Percentiles rank a stretch among this genome's conserved stretches.
Conservation (phyloP, 768 basidiomycete species). For the Boletus rubroflammeus region DNA sequence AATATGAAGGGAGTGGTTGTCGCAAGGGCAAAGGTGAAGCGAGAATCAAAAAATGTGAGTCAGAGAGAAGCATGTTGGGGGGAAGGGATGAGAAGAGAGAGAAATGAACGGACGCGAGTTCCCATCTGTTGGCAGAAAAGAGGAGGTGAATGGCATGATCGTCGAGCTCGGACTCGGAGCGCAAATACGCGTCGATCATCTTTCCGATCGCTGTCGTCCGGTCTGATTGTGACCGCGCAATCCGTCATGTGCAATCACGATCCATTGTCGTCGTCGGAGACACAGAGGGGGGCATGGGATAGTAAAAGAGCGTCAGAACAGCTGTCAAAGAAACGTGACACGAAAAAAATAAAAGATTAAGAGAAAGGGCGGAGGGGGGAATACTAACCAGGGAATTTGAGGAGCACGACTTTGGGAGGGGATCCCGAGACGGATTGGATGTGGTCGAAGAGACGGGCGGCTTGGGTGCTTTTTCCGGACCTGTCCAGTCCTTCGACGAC, state of each 20-base stretch:
- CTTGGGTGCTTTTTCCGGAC: constrained; percentile 93
- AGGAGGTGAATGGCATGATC: constrained; percentile 90
- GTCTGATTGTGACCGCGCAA: constrained; percentile 44
- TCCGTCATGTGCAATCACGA: not conserved
- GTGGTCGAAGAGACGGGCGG: constrained; percentile 51
- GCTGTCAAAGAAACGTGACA: not conserved
- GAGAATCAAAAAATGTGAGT: not conserved
- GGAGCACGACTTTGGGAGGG: constrained; percentile 41
- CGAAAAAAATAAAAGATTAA: not conserved
- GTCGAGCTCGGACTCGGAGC: constrained; percentile 80
- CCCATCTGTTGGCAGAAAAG: constrained; percentile 98
- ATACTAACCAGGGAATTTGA: constrained; percentile 86
- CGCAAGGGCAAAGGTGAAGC: not conserved
- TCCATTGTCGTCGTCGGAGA: not conserved
- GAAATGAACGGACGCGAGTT: constrained; percentile 62
- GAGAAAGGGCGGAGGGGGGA: not conserved
- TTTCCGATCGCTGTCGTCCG: constrained; percentile 86
- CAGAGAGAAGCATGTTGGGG: not conserved
- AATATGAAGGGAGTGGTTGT: not conserved
- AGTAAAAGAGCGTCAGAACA: not conserved
- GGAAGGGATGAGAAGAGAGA: not conserved
- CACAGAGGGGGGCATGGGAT: too few relatives aligned
- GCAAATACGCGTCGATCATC: constrained; percentile 92
- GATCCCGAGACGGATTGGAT: constrained; percentile 36
- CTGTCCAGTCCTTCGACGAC: constrained; percentile 95